phyloP scores from a whole-genome alignment of 805 yeast genomes.

The Isabelozyma rhagii region DNA sequence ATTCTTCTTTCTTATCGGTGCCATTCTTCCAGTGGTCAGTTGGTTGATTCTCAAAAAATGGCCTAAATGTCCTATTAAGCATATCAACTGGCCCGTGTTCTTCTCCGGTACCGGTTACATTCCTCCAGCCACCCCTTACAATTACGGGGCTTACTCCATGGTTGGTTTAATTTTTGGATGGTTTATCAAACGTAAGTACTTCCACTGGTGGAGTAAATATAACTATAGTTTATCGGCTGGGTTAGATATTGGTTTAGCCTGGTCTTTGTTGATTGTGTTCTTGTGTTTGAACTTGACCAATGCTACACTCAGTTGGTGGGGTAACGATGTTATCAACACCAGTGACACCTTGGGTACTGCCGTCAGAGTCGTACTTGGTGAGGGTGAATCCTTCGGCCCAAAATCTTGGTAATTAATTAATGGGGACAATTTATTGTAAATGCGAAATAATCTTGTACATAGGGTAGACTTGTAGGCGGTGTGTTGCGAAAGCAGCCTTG shows the following conservation, averaged over 20 bases:
- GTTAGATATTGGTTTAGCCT: slow-evolving; percentile 43
- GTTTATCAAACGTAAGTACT: slow-evolving; percentile 37
- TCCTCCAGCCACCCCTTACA: slow-evolving; percentile 75
- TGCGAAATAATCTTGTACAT: too few relatives aligned
- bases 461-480: too few relatives aligned
- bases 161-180: slow-evolving; percentile 31
- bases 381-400: slow-evolving; percentile 49
- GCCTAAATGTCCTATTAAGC: slow-evolving; percentile 31
- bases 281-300: slow-evolving; percentile 14
- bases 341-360: slow-evolving; percentile 36
- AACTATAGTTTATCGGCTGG: slow-evolving; percentile 45
- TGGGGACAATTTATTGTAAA: too few relatives aligned
- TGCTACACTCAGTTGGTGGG: slow-evolving; percentile 58
- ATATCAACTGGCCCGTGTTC: slow-evolving; percentile 39
- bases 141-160: slow-evolving; percentile 53
- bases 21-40: slow-evolving; percentile 30
- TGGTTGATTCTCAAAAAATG: slow-evolving; percentile 38
- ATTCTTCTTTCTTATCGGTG: slow-evolving; percentile 40
- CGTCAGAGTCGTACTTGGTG: slow-evolving; percentile 27
- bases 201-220: slow-evolving; percentile 45
- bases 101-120: slow-evolving; percentile 52
- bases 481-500: too few relatives aligned
- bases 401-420: slow-evolving; percentile 37
- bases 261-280: slow-evolving; percentile 37
- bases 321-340: slow-evolving; percentile 45